Evolutionary conservation across 352 stramenopile species (phyloP).

Genomic region (Phytophthora hibernalis): DNA sequence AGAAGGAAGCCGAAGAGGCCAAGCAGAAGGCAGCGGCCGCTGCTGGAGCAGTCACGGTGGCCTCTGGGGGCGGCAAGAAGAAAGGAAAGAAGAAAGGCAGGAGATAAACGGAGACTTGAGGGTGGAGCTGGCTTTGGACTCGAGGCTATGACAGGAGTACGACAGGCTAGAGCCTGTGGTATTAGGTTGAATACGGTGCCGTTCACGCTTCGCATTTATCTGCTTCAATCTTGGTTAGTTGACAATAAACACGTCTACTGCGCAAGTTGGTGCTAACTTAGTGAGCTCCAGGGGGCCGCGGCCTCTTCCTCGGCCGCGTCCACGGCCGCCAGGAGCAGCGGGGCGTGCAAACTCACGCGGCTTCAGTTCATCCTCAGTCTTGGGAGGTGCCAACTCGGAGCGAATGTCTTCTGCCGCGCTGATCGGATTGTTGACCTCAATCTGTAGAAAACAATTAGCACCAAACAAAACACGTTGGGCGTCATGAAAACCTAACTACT

Average conservation of each 20-base stretch:
- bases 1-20: slow-evolving; percentile 71
- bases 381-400: slow-evolving; percentile 55
- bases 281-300: slow-evolving; percentile 40
- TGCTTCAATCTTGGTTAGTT: slow-evolving; percentile 10
- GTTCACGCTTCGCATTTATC: slow-evolving; percentile 29
- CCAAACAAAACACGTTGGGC: not conserved
- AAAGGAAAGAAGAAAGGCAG: slow-evolving; percentile 90
- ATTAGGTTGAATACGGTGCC: slow-evolving; percentile 25
- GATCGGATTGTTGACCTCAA: slow-evolving; percentile 76
- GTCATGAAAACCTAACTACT: not conserved
- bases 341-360: slow-evolving; percentile 80
- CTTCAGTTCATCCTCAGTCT: slow-evolving; percentile 71
- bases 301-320: slow-evolving; percentile 50
- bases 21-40: slow-evolving; percentile 50
- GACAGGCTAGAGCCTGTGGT: slow-evolving; percentile 27
- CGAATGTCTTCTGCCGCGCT: slow-evolving; percentile 75
- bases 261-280: slow-evolving; percentile 25
- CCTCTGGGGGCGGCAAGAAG: slow-evolving; percentile 72
- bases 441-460: slow-evolving; percentile 32
- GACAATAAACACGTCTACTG: slow-evolving; percentile 10
- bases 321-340: slow-evolving; percentile 67
- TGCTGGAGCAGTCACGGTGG: slow-evolving; percentile 29
- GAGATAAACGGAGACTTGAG: slow-evolving; percentile 58
- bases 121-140: not conserved
- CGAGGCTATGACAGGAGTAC: slow-evolving; percentile 1